Evolutionary conservation across 2,329 filamentous ascomycete genomes (phyloP), one percentile per base, ranked within the genome.

Genomic region (Myriosclerotinia duriaeana): DNA sequence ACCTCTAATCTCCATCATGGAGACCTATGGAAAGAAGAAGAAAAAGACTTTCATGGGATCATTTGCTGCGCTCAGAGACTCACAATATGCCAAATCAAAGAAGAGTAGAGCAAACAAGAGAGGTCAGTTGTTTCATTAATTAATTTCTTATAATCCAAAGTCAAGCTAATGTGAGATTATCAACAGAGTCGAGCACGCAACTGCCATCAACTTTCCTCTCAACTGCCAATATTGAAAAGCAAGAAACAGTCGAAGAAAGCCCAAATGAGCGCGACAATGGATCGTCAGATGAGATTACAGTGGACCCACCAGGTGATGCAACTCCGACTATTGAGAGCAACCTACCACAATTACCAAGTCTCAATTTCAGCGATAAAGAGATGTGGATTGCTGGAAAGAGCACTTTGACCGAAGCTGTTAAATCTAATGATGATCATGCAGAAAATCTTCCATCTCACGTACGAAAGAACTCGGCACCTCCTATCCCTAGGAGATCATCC

Each of bases 21-120:
- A 65, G 14, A 71, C 71, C 20, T 72, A 72, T 36, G 70, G 71
- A 11, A 72, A 69, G 63, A 73, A 68, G 53, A 72, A 72, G 55
- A 65, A 66, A 12, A 68, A 66, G 7, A 59, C 71, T 64, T 56
- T 74, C n/a, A 67, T 71, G 46, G 67, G 58, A 3, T 50, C 71
- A 9, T 71, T 73, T 53, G 64, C 69, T 50, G 44, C 66, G 3
- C 54, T 71, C 12, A 66, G 66, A 46, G 69, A 69, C 53, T 68
- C 67, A 5, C 67, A 65, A 30, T 62, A 65, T 36, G 67, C 17
- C 3, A 65, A 61, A 26, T 20, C 48, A 59, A 65, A 65, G 48
- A 65, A 61, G 55, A 44, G 38, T 9, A 65, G 40, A 44, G n/a
- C 34, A 12, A 46, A 26, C 20, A 53, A 34, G 42, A 40, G 44